Evolutionary conservation across 306 rosid species (phyloP), one percentile per base, ranked within the genome.

Genomic region (Prunus persica): DNA sequence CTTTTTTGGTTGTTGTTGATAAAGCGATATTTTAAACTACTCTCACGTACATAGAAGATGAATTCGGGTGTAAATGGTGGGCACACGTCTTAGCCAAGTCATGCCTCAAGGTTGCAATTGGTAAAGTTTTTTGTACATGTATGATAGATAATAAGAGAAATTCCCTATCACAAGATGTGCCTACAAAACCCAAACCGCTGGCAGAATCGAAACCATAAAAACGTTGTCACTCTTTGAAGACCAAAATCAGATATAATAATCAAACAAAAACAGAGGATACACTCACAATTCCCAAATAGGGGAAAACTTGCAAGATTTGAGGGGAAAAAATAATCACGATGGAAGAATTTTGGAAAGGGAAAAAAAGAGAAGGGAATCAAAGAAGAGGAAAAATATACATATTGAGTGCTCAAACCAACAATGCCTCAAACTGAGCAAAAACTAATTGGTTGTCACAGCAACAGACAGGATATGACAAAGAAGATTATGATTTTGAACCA

Each of bases 361-460:
- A 51, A 57, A 57, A 27, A 67, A 50, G n/a, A n/a, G n/a, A n/a
- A n/a, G n/a, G n/a, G n/a, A n/a, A 49, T 47, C 45, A 41, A 13
- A 45, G 8, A 4, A 34, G 3, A 66, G 8, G 25, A 13, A 65
- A 65, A 4, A 19, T 72, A 38, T 41, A 47, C 25, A 56, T 55
- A 45, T 65, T 24, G 43, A 64, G 61, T 43, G 89, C 96, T 88
- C 88, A 82, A 86, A 80, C 89, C 88, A 81, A 78, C 38, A 66
- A 38, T 58, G 72, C 24, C 51, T 65, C 32, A 16, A 54, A 79
- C 65, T 73, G 25, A 25, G 77, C 45, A 58, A 79, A 67, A 76
- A 73, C 63, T 45, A 50, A 63, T 46, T 82, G 88, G 86, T 75
- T 72, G 74, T 87, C 90, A 86, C 85, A 52, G 93, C 93, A 75